Percentiles rank a stretch among this genome's conserved stretches.
phyloP scores from a whole-genome alignment of 1,284 basidiomycete genomes.

The Boletellus deceptivus region DNA sequence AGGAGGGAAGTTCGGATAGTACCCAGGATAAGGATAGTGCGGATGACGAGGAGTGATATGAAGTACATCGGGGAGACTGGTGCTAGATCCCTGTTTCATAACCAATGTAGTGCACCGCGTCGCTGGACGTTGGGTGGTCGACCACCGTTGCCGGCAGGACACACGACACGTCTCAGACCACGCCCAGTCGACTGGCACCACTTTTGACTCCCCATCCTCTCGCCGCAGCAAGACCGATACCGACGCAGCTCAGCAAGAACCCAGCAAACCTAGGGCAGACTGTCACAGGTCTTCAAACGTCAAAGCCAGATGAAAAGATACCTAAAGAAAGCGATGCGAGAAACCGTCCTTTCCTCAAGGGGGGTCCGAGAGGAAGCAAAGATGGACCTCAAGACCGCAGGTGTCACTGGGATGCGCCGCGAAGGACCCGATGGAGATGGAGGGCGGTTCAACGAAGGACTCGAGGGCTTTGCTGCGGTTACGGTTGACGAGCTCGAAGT shows the following conservation, averaged over 20 bases:
- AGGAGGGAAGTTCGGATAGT: constrained; percentile 15
- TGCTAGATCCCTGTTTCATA: constrained; percentile 1
- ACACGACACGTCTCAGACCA: constrained; percentile 37
- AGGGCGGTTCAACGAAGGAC: constrained; percentile 33
- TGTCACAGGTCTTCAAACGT: background rate
- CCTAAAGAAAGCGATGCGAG: constrained; percentile 82
- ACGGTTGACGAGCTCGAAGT: constrained; percentile 51
- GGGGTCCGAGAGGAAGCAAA: constrained; percentile 79
- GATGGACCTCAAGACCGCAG: constrained; percentile 73
- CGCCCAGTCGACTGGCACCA: constrained; percentile 61
- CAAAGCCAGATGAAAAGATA: constrained; percentile 24
- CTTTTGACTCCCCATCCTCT: constrained; percentile 63
- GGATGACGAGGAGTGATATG: constrained; percentile 40
- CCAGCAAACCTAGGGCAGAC: constrained; percentile 61
- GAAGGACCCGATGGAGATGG: constrained; percentile 28
- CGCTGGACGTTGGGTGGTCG: background rate
- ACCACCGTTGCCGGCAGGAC: too few relatives aligned
- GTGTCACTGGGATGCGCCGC: constrained; percentile 75
- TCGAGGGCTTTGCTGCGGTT: constrained; percentile 45
- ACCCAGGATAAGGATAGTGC: constrained; percentile 50
- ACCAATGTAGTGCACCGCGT: constrained; percentile 1
- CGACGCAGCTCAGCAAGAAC: constrained; percentile 75
- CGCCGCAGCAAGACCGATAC: constrained; percentile 70
- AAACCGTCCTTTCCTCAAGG: constrained; percentile 75
- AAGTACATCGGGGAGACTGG: constrained; percentile 32